These are phyloP conservation scores for Gremmenia infestans DNA, from an alignment of 2,329 filamentous ascomycete genomes.

Conservation along the genomic window DNA sequence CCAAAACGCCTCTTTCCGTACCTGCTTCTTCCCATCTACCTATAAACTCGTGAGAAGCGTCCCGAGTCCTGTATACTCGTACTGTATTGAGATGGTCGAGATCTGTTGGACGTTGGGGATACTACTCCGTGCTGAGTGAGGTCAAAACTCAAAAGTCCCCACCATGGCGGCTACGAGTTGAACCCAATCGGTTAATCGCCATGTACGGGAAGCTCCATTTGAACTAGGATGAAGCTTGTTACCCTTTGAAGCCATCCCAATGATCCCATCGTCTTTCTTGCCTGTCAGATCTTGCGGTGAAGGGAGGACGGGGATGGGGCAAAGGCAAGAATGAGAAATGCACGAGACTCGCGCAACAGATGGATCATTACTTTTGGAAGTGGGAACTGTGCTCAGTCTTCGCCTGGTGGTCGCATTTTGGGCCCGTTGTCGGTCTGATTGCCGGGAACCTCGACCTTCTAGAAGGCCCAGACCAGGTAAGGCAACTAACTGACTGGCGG, in stretches of 20 bases:
- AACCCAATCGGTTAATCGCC: slow-evolving; percentile 15
- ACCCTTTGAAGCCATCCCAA: neutral
- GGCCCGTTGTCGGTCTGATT: slow-evolving; percentile 12
- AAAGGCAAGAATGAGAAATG: neutral
- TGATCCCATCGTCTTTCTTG: no score
- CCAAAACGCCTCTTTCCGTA: neutral
- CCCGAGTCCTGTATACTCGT: neutral
- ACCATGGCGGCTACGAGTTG: slow-evolving; percentile 18
- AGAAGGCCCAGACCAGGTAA: slow-evolving; percentile 7
- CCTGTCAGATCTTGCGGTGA: neutral
- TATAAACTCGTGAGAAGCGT: neutral
- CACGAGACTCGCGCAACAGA: neutral
- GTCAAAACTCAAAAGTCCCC: slow-evolving; percentile 15
- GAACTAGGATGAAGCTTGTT: slow-evolving; percentile 12
- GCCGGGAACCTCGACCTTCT: slow-evolving; percentile 3
- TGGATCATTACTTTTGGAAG: neutral
- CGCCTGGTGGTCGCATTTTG: slow-evolving; percentile 11
- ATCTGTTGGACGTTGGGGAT: slow-evolving; percentile 3
- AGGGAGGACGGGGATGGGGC: neutral
- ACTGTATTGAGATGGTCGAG: neutral
- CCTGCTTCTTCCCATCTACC: neutral
- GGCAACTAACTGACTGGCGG: slow-evolving; percentile 5
- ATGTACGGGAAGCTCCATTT: neutral
- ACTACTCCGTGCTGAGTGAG: neutral
- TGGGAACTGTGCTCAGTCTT: neutral